Evolutionary conservation across 257 asterid genomes (phyloP).

Genomic region (Ilex aquifolium): DNA sequence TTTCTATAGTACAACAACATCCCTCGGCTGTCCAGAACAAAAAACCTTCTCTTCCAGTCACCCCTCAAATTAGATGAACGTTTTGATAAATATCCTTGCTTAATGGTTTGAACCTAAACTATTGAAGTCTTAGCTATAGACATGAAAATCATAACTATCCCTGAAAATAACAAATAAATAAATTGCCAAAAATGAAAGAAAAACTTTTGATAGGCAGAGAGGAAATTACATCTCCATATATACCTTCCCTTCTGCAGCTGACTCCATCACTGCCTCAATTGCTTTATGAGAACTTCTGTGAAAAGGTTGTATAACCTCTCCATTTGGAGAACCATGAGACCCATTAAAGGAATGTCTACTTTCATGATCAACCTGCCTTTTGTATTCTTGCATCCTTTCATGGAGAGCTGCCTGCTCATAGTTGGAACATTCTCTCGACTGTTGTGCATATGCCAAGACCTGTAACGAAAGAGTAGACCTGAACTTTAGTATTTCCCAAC

Average conservation of each 20-base stretch:
- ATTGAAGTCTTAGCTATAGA: slow-evolving; percentile 49
- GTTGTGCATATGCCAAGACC: slow-evolving; percentile 77
- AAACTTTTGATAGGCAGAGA: not conserved
- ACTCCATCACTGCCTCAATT: slow-evolving; percentile 83
- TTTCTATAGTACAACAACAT: slow-evolving; percentile 76
- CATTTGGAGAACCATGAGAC: slow-evolving; percentile 32
- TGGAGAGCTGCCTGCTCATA: slow-evolving; percentile 72
- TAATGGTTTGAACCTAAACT: slow-evolving; percentile 88
- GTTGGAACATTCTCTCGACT: slow-evolving; percentile 63
- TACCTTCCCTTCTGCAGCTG: slow-evolving; percentile 87
- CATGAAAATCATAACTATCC: slow-evolving; percentile 2
- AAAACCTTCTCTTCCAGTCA: slow-evolving; percentile 91
- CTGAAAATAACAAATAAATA: not conserved
- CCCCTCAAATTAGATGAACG: slow-evolving; percentile 81
- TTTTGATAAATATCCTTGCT: slow-evolving; percentile 70
- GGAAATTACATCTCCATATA: not conserved
- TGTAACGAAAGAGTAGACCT: slow-evolving; percentile 23
- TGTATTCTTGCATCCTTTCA: slow-evolving; percentile 77
- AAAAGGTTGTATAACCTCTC: slow-evolving; percentile 44
- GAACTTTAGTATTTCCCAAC: not conserved
- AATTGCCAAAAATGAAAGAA: not conserved
- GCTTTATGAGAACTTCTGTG: slow-evolving; percentile 62
- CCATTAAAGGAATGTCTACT: slow-evolving; percentile 40
- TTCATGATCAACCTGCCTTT: slow-evolving; percentile 58
- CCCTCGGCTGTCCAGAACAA: slow-evolving; percentile 68